These are phyloP conservation scores for Candida broadrunensis DNA, from an alignment of 805 yeast genomes.

Conservation along the genomic window DNA sequence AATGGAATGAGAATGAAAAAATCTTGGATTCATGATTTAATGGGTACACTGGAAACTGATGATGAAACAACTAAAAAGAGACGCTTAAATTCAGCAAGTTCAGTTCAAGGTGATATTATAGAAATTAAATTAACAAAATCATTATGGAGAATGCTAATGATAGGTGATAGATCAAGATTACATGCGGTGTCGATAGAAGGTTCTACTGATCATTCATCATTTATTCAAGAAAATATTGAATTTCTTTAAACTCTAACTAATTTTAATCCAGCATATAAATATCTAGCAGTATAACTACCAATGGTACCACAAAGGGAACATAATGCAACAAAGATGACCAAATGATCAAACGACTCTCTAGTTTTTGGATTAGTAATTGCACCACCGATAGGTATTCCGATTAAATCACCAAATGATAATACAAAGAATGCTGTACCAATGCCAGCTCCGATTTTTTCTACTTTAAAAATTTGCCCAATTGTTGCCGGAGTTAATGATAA, in stretches of 20 bases:
- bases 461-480: constrained; percentile 23
- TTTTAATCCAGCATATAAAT: constrained; percentile 18
- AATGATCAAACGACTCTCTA: constrained; percentile 13
- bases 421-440: constrained; percentile 26
- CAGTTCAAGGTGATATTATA: constrained; percentile 33
- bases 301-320: constrained; percentile 18
- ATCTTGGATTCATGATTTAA: constrained; percentile 31
- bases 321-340: constrained; percentile 21
- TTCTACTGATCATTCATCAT: constrained; percentile 17
- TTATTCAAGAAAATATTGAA: neutral
- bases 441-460: constrained; percentile 22
- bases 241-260: constrained; percentile 5
- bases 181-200: constrained; percentile 31
- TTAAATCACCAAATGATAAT: constrained; percentile 24
- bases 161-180: constrained; percentile 19
- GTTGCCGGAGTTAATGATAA: constrained; percentile 22
- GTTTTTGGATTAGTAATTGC: constrained; percentile 16
- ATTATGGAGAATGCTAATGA: constrained; percentile 37
- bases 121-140: constrained; percentile 41
- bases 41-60: constrained; percentile 9
- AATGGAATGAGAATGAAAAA: constrained; percentile 34
- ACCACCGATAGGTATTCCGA: constrained; percentile 28
- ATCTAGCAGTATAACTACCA: constrained; percentile 17
- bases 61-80: constrained; percentile 9
- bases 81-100: constrained; percentile 5